These are phyloP conservation scores for Xylariaceae sp. DNA, from an alignment of 2,329 filamentous ascomycete genomes.

Conservation along the genomic window DNA sequence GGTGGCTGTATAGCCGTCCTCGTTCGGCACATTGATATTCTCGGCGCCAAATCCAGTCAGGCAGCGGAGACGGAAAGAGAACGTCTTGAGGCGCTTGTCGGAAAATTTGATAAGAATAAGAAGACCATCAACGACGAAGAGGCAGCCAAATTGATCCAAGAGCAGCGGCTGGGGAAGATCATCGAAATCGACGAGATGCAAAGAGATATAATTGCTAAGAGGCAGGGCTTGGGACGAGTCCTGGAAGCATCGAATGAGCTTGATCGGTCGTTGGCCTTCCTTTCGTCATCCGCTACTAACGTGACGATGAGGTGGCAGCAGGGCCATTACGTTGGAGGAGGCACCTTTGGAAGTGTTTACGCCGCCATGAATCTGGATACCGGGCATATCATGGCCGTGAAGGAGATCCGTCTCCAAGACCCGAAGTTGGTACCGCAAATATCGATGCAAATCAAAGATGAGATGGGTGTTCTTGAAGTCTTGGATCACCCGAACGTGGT, in stretches of 20 bases:
- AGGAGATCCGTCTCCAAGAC: constrained; percentile 95
- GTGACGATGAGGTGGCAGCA: constrained; percentile 97
- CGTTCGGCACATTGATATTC: constrained; percentile 98
- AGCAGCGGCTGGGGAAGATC: constrained; percentile 69
- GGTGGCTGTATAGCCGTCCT: constrained; percentile 95
- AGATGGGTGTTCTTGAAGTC: constrained; percentile 94
- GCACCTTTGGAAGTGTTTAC: constrained; percentile 96
- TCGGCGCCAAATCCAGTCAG: constrained; percentile 89
- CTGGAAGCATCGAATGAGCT: constrained; percentile 94
- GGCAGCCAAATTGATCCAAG: constrained; percentile 66
- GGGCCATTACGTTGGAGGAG: constrained; percentile 95
- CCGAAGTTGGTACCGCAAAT: constrained; percentile 93
- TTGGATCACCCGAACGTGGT: constrained; percentile 97
- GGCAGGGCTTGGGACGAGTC: constrained; percentile 82
- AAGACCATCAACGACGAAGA: constrained; percentile 72
- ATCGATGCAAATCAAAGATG: constrained; percentile 88
- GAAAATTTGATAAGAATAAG: constrained; percentile 70
- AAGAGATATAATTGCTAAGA: constrained; percentile 74
- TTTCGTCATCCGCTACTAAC: constrained; percentile 91
- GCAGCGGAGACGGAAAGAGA: constrained; percentile 93
- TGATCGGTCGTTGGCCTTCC: constrained; percentile 86
- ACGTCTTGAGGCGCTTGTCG: constrained; percentile 71
- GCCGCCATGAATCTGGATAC: constrained; percentile 96
- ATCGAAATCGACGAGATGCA: constrained; percentile 71
- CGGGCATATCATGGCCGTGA: constrained; percentile 95